A percentile compares a stretch with the other conserved stretches of the same genome.
These are phyloP conservation scores for Pyrus communis DNA, from an alignment of 306 rosid genomes.

Conservation along the genomic window DNA sequence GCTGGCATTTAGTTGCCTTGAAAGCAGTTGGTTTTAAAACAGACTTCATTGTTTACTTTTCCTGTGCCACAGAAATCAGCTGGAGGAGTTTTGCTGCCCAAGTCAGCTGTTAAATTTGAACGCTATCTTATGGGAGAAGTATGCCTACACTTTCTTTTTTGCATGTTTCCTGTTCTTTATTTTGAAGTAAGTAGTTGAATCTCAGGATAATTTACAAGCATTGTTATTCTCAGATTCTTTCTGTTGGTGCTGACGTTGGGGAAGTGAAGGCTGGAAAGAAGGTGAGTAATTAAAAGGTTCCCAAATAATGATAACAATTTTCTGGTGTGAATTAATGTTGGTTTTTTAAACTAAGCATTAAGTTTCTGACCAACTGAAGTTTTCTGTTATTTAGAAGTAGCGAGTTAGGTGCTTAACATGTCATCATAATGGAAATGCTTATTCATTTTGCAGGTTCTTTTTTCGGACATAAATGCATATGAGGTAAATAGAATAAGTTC, in stretches of 20 bases:
- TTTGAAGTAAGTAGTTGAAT: not conserved
- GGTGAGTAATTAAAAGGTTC: constrained; percentile 33
- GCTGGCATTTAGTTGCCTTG: not conserved
- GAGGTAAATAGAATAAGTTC: constrained; percentile 43
- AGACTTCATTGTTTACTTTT: not conserved
- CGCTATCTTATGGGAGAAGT: constrained; percentile 89
- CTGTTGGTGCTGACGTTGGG: constrained; percentile 71
- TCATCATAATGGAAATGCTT: constrained; percentile 1
- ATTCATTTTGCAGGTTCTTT: constrained; percentile 63
- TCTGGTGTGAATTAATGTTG: not conserved
- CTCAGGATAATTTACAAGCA: constrained; percentile 1
- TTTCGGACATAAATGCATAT: constrained; percentile 81
- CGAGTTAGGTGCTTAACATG: not conserved
- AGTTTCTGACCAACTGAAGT: not conserved
- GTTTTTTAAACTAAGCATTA: not conserved
- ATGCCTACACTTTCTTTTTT: constrained; percentile 8
- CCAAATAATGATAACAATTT: not conserved
- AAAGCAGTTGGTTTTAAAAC: not conserved
- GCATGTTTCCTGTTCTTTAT: no score
- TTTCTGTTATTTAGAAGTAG: not conserved
- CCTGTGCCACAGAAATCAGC: constrained; percentile 53
- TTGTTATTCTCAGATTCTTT: constrained; percentile 53
- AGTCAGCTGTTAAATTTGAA: constrained; percentile 87
- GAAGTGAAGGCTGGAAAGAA: constrained; percentile 64
- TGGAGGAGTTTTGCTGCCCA: constrained; percentile 87